Evolutionary conservation across 805 yeast species (phyloP).

Genomic region (Lipomyces sp.): DNA sequence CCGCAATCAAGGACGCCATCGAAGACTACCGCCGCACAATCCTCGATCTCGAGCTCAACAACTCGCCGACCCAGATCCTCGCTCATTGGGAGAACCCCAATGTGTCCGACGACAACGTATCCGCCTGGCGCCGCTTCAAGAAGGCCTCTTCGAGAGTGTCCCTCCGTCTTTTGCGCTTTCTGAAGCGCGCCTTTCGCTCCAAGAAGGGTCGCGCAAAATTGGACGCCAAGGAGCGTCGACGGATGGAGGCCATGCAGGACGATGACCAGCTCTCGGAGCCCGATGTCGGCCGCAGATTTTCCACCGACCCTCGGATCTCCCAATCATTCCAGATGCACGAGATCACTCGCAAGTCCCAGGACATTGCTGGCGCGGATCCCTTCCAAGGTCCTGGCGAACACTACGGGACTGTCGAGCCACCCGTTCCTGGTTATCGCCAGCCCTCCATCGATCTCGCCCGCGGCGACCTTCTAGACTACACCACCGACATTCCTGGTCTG

Average conservation of each 20-base stretch:
- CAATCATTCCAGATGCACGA: slow-evolving; percentile 29
- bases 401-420: background rate
- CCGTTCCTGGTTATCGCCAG: slow-evolving; percentile 7
- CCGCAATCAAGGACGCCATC: slow-evolving; percentile 73
- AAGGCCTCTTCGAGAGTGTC: slow-evolving; percentile 47
- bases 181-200: slow-evolving; percentile 14
- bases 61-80: slow-evolving; percentile 57
- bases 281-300: slow-evolving; percentile 7
- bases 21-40: slow-evolving; percentile 68
- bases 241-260: slow-evolving; percentile 12
- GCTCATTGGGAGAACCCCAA: slow-evolving; percentile 56
- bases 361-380: slow-evolving; percentile 11
- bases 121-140: slow-evolving; percentile 67
- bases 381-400: too few species aligned
- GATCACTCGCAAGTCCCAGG: slow-evolving; percentile 10
- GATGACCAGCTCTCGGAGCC: slow-evolving; percentile 18
- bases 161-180: slow-evolving; percentile 2
- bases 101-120: slow-evolving; percentile 51
- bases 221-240: slow-evolving; percentile 16
- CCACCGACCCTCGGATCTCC: slow-evolving; percentile 2
- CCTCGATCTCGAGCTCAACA: slow-evolving; percentile 66
- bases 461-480: slow-evolving; percentile 37
- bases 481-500: slow-evolving; percentile 35
- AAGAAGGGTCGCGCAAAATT: slow-evolving; percentile 15
- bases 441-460: slow-evolving; percentile 25